Evolutionary conservation across 75 land plant species (phyloP).

Genomic region (Sequoia sempervirens): DNA sequence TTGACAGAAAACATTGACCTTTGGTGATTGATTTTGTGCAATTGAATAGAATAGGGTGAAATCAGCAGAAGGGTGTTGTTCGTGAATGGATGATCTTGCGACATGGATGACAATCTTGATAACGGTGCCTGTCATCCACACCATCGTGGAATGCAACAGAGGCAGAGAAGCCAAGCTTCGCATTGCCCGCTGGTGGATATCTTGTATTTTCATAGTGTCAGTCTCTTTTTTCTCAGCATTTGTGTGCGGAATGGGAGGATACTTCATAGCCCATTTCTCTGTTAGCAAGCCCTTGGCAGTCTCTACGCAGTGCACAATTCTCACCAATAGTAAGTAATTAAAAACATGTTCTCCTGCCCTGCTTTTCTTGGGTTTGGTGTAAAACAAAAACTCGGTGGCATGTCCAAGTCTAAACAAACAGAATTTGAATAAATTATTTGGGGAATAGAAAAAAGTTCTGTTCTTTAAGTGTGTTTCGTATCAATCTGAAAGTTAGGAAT

Average conservation of each 20-base stretch:
- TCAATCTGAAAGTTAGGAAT: too few relatives aligned
- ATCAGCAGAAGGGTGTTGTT: not conserved
- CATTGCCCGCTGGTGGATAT: conserved; percentile 14
- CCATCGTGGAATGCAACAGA: conserved; percentile 10
- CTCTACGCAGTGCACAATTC: conserved; percentile 14
- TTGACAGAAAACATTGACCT: not conserved
- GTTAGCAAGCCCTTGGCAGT: conserved; percentile 7
- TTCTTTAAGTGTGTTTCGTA: too few relatives aligned
- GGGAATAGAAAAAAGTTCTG: too few relatives aligned
- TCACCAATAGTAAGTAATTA: conserved; percentile 14
- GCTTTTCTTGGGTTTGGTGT: not conserved
- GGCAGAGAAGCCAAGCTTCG: conserved; percentile 7
- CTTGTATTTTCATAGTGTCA: conserved; percentile 5
- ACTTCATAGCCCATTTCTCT: conserved; percentile 2
- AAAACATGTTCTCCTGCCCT: not conserved
- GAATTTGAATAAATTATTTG: too few relatives aligned
- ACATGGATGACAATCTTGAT: not conserved
- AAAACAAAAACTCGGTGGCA: not conserved
- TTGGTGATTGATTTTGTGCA: not conserved
- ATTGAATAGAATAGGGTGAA: not conserved
- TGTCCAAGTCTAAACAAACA: not conserved
- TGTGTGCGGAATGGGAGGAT: conserved; percentile 8
- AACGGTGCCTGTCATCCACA: conserved; percentile 16
- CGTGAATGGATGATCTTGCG: not conserved
- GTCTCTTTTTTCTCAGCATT: not conserved